A percentile compares a stretch with the other conserved stretches of the same genome.
phyloP scores from a whole-genome alignment of 805 yeast species.

The Schwanniomyces occidentalis region DNA sequence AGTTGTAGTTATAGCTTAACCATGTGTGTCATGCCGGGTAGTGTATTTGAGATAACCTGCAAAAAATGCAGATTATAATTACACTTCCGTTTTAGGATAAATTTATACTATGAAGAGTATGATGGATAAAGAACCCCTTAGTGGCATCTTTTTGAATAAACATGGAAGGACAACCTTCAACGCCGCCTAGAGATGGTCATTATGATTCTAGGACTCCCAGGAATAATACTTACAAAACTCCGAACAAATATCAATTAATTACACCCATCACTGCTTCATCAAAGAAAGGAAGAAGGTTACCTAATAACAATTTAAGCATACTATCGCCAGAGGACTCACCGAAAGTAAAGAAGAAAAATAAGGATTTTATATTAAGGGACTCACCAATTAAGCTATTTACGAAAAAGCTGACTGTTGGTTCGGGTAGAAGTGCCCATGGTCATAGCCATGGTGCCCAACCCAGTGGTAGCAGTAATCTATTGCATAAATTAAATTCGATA shows the following conservation, averaged over 20 bases:
- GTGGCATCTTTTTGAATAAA: no score
- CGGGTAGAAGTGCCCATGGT: no score
- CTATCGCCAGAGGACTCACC: not conserved
- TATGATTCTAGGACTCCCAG: not conserved
- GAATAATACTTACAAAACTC: not conserved
- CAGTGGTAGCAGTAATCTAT: no score
- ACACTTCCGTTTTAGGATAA: slow-evolving; percentile 3
- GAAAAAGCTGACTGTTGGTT: no score
- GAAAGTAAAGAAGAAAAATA: no score
- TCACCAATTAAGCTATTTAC: no score
- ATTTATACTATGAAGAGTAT: not conserved
- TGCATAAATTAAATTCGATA: no score
- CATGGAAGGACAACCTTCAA: slow-evolving; percentile 1
- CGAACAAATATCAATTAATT: slow-evolving; percentile 2
- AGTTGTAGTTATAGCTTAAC: no score
- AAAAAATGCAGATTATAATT: slow-evolving; percentile 4
- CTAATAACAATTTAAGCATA: not conserved
- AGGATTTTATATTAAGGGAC: no score
- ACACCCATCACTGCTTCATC: slow-evolving; percentile 4
- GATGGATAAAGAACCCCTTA: no score
- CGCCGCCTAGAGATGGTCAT: slow-evolving; percentile 1
- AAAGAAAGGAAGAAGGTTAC: not conserved
- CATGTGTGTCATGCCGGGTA: no score
- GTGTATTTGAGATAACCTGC: slow-evolving; percentile 1
- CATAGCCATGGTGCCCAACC: no score